Conservation (phyloP, 352 stramenopile species). For the Elongisporangium prolatum region DNA sequence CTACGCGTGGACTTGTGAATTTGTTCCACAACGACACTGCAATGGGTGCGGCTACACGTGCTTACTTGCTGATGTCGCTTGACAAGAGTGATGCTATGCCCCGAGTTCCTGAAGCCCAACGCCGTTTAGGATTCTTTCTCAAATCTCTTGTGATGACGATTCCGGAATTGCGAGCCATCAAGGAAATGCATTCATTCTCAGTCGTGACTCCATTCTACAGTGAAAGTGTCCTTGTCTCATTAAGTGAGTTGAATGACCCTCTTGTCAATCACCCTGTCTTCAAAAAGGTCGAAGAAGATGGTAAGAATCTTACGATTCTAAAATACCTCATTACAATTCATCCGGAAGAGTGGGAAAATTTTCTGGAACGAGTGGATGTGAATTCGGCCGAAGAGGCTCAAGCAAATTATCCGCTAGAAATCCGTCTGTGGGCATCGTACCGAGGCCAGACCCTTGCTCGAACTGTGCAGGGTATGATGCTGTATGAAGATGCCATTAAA, state of each 20-base stretch:
- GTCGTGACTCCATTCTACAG: constrained; percentile 79
- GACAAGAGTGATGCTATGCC: constrained; percentile 70
- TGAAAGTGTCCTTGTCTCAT: constrained; percentile 63
- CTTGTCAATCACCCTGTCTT: constrained; percentile 72
- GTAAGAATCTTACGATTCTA: constrained; percentile 79
- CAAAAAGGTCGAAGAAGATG: constrained; percentile 63
- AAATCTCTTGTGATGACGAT: constrained; percentile 80
- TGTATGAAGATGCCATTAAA: constrained; percentile 82
- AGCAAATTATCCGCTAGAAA: constrained; percentile 57
- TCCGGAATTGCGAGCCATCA: constrained; percentile 59
- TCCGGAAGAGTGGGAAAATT: constrained; percentile 76
- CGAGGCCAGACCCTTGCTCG: constrained; percentile 69
- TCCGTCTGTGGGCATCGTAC: constrained; percentile 74
- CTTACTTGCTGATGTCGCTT: constrained; percentile 65
- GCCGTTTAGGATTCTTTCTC: constrained; percentile 78
- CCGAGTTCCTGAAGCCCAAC: constrained; percentile 59
- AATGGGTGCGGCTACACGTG: constrained; percentile 72
- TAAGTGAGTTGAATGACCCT: constrained; percentile 61
- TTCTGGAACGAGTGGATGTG: constrained; percentile 71
- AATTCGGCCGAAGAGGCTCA: constrained; percentile 56
- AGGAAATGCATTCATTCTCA: constrained; percentile 81
- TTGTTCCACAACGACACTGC: constrained; percentile 71
- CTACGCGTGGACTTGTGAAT: constrained; percentile 68
- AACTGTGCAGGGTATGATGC: constrained; percentile 79
- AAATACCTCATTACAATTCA: constrained; percentile 81